Base-by-base conservation (phyloP, 768 basidiomycete species). In the Boletus rubroflammeus region DNA sequence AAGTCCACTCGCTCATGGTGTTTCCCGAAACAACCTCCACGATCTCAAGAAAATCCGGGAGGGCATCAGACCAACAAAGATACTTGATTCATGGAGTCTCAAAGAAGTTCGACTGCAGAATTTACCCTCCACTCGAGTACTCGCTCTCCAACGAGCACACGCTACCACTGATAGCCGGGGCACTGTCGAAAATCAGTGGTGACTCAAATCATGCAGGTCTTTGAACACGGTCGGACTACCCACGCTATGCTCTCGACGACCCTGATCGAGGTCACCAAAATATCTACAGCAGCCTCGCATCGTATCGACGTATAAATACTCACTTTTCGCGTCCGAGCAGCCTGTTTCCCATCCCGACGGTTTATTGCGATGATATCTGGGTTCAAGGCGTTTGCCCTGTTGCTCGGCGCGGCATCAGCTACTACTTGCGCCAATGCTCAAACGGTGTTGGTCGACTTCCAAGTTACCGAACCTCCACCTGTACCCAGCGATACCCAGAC, bases 381-480 rank as follows among this genome's bases (percentile, higher is more conserved):
- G 21, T 35, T 55, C 54, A 53, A 47, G 31, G 51, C 46, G 31
- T 53, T 64, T 34, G 51, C 48, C 36, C 40, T 54, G 40, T 43
- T 66, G 29, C 46, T 64, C 17, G 51, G 47, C 8, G 44, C 56
- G 17, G 41, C 56, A 14, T 46, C 62, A 5, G 54, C 47, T 11
- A 15, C 50, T 40, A 15, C 50, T 40, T 51, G 57, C 3, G 57
- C 59, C 21, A 46, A 46, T 21, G 64, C 72, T 7, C 66, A 70
- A n/a, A n/a, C n/a, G 23, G 67, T 63, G 13, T 68, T 79, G n/a
- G 75, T 78, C 38, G 73, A 82, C 65, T 90, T 90, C 64, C 87
- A 89, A 66, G 86, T 90, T 50, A 75, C 83, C 10, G 82, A 90
- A 58, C 87, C 89, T 5, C 85, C 85, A 13, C 78, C 83, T 3